These are phyloP conservation scores for Fusarium sp. DNA, from an alignment of 2,329 filamentous ascomycete species.

Conservation along the genomic window DNA sequence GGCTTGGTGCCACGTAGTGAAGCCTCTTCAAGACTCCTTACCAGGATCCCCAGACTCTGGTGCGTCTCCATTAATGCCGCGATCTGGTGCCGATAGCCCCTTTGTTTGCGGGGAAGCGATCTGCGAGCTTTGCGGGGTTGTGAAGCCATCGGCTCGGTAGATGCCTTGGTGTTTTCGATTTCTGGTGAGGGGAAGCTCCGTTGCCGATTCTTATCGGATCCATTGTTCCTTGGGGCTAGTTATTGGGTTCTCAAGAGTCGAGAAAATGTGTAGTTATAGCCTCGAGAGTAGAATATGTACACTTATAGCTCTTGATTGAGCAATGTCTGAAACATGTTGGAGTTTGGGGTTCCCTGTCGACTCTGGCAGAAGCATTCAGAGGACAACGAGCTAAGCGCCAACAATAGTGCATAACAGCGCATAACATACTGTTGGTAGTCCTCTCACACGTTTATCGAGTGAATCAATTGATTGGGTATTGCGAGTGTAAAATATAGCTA, in stretches of 20 bases:
- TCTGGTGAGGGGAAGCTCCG: background rate
- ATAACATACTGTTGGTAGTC: background rate
- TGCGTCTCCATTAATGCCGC: background rate
- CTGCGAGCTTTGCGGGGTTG: background rate
- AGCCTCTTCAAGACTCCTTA: background rate
- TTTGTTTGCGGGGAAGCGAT: background rate
- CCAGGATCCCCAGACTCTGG: background rate
- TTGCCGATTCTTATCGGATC: background rate
- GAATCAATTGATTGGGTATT: background rate
- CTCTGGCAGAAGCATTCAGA: background rate
- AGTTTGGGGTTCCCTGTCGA: background rate
- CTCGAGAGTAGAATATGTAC: background rate
- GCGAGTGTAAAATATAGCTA: background rate
- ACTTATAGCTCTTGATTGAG: background rate
- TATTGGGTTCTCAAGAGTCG: background rate
- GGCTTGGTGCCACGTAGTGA: background rate
- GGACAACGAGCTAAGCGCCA: background rate
- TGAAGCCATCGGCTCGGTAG: background rate
- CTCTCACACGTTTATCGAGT: background rate
- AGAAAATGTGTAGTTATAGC: background rate
- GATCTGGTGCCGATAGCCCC: background rate
- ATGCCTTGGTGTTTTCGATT: background rate
- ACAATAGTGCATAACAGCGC: too few species aligned
- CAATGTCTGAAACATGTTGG: background rate
- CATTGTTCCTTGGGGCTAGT: background rate